Percentiles rank a stretch among this genome's conserved stretches.
These are phyloP conservation scores for Sutorius australiensis DNA, from an alignment of 768 basidiomycete species.

Conservation along the genomic window DNA sequence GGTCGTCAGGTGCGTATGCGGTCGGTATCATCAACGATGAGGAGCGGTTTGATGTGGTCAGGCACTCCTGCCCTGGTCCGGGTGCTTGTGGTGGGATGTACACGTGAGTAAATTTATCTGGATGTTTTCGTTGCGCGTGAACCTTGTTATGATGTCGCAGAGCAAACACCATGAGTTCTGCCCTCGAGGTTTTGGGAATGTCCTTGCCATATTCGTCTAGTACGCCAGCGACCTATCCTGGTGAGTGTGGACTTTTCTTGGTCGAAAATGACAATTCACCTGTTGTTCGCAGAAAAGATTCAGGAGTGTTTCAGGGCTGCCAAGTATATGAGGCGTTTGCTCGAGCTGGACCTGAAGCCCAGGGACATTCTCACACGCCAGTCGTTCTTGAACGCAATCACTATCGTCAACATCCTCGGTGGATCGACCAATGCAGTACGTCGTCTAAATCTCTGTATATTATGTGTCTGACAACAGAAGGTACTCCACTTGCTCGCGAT, in stretches of 20 bases:
- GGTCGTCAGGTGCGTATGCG: slow-evolving; percentile 61
- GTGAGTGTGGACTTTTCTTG: slow-evolving; percentile 32
- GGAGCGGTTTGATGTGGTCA: slow-evolving; percentile 79
- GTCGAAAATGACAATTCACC: neutral
- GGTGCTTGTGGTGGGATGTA: slow-evolving; percentile 90
- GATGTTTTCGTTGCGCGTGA: neutral
- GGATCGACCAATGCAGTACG: slow-evolving; percentile 85
- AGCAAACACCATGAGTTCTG: slow-evolving; percentile 87
- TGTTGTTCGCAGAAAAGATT: slow-evolving; percentile 53
- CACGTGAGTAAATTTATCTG: slow-evolving; percentile 44
- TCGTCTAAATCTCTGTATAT: neutral
- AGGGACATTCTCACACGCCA: slow-evolving; percentile 66
- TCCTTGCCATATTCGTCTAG: slow-evolving; percentile 77
- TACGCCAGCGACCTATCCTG: slow-evolving; percentile 68
- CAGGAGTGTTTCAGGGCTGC: slow-evolving; percentile 82
- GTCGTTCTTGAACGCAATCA: slow-evolving; percentile 81
- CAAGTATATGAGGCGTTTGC: slow-evolving; percentile 66
- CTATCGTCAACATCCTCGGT: slow-evolving; percentile 73
- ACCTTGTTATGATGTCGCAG: slow-evolving; percentile 27
- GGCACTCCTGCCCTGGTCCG: slow-evolving; percentile 79
- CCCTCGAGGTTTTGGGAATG: slow-evolving; percentile 80
- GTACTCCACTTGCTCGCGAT: slow-evolving; percentile 83
- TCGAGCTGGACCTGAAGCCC: slow-evolving; percentile 81
- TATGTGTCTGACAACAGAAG: slow-evolving; percentile 33
- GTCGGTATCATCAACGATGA: slow-evolving; percentile 77